Evolutionary conservation across 345 rosid genomes (phyloP).

Genomic region (Punica granatum): DNA sequence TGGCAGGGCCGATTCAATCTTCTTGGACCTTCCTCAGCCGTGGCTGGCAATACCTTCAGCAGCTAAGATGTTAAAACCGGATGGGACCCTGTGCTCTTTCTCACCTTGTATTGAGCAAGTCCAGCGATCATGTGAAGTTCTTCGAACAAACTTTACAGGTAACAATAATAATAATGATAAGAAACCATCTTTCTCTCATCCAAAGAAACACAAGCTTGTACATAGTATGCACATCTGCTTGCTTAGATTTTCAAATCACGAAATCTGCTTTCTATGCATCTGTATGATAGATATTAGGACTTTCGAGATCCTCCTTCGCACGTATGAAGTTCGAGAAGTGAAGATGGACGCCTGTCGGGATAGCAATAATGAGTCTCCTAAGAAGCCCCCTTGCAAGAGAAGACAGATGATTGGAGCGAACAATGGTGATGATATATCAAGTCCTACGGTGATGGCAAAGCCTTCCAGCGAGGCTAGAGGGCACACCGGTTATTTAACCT

Average conservation of each 20-base stretch:
- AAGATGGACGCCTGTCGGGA: slow-evolving; percentile 27
- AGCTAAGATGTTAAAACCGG: slow-evolving; percentile 73
- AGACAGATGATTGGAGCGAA: slow-evolving; percentile 42
- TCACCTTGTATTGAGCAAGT: slow-evolving; percentile 98
- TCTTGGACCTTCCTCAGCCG: slow-evolving; percentile 83
- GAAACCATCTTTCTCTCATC: neutral
- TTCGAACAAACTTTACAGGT: slow-evolving; percentile 64
- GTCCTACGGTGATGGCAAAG: slow-evolving; percentile 51
- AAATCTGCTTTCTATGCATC: neutral
- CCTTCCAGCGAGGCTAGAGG: slow-evolving; percentile 82
- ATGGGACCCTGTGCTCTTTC: slow-evolving; percentile 77
- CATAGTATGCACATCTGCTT: too few relatives aligned
- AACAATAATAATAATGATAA: slow-evolving; percentile 5
- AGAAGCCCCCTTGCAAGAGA: slow-evolving; percentile 60
- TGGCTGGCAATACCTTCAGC: slow-evolving; percentile 78
- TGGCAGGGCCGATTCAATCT: slow-evolving; percentile 60
- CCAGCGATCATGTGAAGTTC: slow-evolving; percentile 76
- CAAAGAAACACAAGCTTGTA: neutral
- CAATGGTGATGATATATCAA: slow-evolving; percentile 16
- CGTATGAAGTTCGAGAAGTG: slow-evolving; percentile 69
- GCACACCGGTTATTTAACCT: slow-evolving; percentile 89
- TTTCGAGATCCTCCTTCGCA: slow-evolving; percentile 74
- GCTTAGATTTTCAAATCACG: neutral
- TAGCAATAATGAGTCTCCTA: slow-evolving; percentile 24
- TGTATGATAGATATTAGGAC: slow-evolving; percentile 61